phyloP scores from a whole-genome alignment of 148 eudicot species.

The Rhododendron mucronatum region DNA sequence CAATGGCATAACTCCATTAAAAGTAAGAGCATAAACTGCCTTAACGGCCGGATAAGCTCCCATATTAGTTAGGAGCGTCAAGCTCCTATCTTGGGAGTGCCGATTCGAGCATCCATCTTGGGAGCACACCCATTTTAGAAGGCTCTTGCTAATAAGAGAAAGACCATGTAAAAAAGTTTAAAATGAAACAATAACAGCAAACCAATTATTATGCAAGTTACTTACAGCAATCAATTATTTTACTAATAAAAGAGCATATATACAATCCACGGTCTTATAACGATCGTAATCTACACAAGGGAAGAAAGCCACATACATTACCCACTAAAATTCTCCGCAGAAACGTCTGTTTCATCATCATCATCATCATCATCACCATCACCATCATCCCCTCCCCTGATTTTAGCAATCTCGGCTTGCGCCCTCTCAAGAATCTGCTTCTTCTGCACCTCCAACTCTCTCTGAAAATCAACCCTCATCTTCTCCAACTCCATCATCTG shows the following conservation, averaged over 20 bases:
- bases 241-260: neutral
- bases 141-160: neutral
- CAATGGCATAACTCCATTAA: no score
- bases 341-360: conserved; percentile 31
- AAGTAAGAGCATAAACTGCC: no score
- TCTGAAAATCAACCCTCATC: conserved; percentile 78
- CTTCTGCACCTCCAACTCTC: conserved; percentile 82
- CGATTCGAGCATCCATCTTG: no score
- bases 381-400: conserved; percentile 30
- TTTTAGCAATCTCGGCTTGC: conserved; percentile 62
- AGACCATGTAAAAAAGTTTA: neutral
- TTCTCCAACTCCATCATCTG: conserved; percentile 90
- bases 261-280: neutral
- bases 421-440: conserved; percentile 81
- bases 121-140: no score
- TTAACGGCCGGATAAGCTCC: no score
- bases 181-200: neutral
- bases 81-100: no score
- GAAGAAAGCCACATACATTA: conserved; percentile 27
- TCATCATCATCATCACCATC: conserved; percentile 26
- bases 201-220: neutral
- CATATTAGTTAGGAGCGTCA: no score
- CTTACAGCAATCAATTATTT: neutral
- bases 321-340: conserved; percentile 49
- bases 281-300: neutral